phyloP scores from a whole-genome alignment of 768 basidiomycete genomes.

The Chiua virens region DNA sequence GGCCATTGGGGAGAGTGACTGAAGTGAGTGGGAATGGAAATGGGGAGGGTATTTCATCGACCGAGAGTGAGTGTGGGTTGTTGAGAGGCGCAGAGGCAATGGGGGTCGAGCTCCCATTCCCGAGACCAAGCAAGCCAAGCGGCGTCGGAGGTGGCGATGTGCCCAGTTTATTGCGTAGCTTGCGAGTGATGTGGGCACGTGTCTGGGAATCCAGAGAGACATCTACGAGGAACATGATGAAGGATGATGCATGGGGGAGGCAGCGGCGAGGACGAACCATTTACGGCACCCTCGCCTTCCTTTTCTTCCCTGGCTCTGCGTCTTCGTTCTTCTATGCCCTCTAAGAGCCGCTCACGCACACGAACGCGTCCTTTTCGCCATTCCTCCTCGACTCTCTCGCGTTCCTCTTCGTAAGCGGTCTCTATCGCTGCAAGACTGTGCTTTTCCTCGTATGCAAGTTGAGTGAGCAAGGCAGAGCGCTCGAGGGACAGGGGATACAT shows the following conservation, averaged over 20 bases:
- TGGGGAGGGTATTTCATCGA: slow-evolving; percentile 84
- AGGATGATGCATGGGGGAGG: slow-evolving; percentile 2
- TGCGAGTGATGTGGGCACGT: slow-evolving; percentile 79
- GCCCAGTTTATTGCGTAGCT: slow-evolving; percentile 77
- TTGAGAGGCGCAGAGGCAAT: slow-evolving; percentile 69
- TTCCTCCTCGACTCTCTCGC: slow-evolving; percentile 78
- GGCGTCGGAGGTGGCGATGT: slow-evolving; percentile 80
- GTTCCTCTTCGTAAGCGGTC: slow-evolving; percentile 75
- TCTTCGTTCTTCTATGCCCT: slow-evolving; percentile 82
- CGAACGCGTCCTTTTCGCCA: slow-evolving; percentile 74
- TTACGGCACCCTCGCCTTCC: slow-evolving; percentile 80
- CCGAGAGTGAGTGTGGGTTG: slow-evolving; percentile 82
- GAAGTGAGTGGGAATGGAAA: slow-evolving; percentile 75
- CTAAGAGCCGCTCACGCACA: slow-evolving; percentile 73
- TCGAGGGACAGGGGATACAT: slow-evolving; percentile 74
- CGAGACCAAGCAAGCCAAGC: slow-evolving; percentile 36
- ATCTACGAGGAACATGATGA: slow-evolving; percentile 42
- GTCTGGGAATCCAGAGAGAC: slow-evolving; percentile 73
- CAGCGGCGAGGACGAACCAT: slow-evolving; percentile 43
- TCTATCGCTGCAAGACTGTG: slow-evolving; percentile 66
- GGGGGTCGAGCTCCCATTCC: slow-evolving; percentile 48
- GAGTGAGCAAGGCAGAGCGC: slow-evolving; percentile 70
- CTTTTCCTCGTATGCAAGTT: slow-evolving; percentile 65
- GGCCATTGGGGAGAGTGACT: slow-evolving; percentile 41
- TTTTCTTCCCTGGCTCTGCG: slow-evolving; percentile 83